Percentiles rank a stretch among this genome's conserved stretches.
phyloP scores from a whole-genome alignment of 768 basidiomycete genomes.

The Boletus rubescentipes region DNA sequence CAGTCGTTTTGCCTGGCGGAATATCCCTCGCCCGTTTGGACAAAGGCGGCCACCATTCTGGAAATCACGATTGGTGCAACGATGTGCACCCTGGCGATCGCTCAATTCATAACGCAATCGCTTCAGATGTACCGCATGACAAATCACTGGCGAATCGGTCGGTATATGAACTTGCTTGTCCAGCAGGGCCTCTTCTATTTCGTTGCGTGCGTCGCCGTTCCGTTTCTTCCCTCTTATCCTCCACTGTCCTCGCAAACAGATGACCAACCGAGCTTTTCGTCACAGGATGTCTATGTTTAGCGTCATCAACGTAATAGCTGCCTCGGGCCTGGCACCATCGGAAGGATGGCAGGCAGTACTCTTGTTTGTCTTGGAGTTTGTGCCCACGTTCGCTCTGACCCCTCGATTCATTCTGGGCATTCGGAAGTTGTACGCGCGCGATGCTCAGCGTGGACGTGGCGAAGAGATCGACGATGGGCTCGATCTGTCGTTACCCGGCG shows the following conservation, averaged over 20 bases:
- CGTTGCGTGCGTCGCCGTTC: not conserved
- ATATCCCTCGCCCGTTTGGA: not conserved
- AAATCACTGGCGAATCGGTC: not conserved
- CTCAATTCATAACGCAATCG: not conserved
- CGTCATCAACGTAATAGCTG: not conserved
- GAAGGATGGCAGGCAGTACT: not conserved
- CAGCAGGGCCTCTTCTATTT: not conserved
- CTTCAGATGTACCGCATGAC: not conserved
- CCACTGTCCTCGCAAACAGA: too few relatives aligned
- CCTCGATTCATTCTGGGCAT: too few relatives aligned
- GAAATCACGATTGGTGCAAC: not conserved
- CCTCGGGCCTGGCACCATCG: not conserved
- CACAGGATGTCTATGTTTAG: not conserved
- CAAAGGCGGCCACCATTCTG: too few relatives aligned
- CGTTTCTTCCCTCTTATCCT: too few relatives aligned
- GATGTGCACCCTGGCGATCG: not conserved
- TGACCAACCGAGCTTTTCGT: too few relatives aligned
- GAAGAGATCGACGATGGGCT: too few relatives aligned
- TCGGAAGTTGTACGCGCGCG: too few relatives aligned
- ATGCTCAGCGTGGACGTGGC: too few relatives aligned
- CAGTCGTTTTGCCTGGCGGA: not conserved
- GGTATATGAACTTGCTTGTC: not conserved
- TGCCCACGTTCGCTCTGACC: not conserved
- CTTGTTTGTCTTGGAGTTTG: not conserved
- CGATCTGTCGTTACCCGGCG: too few relatives aligned